A percentile compares a stretch with the other conserved stretches of the same genome.
Conservation (phyloP, 2,329 filamentous ascomycete species). For the Colletotrichum horii region DNA sequence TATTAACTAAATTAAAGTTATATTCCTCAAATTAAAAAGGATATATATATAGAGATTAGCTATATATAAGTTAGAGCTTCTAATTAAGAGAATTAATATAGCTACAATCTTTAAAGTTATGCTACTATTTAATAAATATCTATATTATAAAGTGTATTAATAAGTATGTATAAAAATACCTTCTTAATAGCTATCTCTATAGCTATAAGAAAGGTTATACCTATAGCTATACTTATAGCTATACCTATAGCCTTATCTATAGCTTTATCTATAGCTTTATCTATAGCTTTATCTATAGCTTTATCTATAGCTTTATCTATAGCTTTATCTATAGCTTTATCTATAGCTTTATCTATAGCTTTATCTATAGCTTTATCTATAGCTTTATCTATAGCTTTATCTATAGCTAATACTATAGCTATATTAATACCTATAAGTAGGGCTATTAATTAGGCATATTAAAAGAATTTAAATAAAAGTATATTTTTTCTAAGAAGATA, state of each 20-base stretch:
- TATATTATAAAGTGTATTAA: too few species aligned
- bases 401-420: background rate
- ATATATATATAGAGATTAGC: background rate
- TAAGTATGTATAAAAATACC: too few species aligned
- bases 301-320: background rate
- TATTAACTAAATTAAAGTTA: background rate
- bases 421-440: background rate
- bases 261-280: background rate
- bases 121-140: too few species aligned
- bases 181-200: background rate
- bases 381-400: background rate
- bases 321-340: background rate
- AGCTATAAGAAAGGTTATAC: too few species aligned
- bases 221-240: background rate
- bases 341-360: background rate
- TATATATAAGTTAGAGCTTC: background rate
- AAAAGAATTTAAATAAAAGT: background rate
- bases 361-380: background rate
- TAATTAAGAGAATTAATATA: too few species aligned
- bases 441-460: background rate
- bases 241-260: background rate
- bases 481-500: background rate
- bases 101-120: too few species aligned
- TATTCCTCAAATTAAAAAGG: background rate
- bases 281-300: background rate